Evolutionary conservation across 805 yeast genomes (phyloP), one percentile per base, ranked within the genome.

Genomic region (Saturnispora sekii): DNA sequence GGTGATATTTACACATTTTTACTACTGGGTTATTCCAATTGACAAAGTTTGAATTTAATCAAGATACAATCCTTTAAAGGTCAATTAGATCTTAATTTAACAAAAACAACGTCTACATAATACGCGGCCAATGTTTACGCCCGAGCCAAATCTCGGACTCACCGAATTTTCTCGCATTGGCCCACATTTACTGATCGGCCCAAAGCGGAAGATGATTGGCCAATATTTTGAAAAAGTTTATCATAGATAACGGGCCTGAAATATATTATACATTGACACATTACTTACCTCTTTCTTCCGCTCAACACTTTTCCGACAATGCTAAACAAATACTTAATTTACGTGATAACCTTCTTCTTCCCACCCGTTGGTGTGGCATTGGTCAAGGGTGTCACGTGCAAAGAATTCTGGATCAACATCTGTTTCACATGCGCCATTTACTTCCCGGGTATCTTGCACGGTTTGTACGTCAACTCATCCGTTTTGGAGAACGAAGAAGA

Each of bases 391-490:
- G 70, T 76, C 53, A 76, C 81, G 52, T 43, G 44, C 43, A 68
- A 72, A 41, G 82, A 72, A 41, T 75, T 81, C 60, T 66, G 81
- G 63, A 72, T 82, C 59, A 81, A 81, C 69, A 58, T 79, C 50
- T 60, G 79, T 47, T 71, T 79, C 54, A 76, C 82, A 68, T 51
- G 69, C 55, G 80, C 74, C 61, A 63, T 72, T 53, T 78, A 79
- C 79, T 79, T 82, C 79, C 90, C 89, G 56, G 90, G 81, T 67
- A 81, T 81, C 64, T 64, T 82, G 54, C 86, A 81, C 59, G 90
- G 88, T 44, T 63, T 81, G 53, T 82, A 77, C 64, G 67, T 79
- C 55, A 84, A 76, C 10, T 40, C 43, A 3, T 41, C 21, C 3
- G 43, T 40, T 12, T 17, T 32, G 21, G 38, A 40, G 34, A 17